Evolutionary conservation across 257 asterid genomes (phyloP), one percentile per base, ranked within the genome.

Genomic region (Jacaranda mimosifolia): DNA sequence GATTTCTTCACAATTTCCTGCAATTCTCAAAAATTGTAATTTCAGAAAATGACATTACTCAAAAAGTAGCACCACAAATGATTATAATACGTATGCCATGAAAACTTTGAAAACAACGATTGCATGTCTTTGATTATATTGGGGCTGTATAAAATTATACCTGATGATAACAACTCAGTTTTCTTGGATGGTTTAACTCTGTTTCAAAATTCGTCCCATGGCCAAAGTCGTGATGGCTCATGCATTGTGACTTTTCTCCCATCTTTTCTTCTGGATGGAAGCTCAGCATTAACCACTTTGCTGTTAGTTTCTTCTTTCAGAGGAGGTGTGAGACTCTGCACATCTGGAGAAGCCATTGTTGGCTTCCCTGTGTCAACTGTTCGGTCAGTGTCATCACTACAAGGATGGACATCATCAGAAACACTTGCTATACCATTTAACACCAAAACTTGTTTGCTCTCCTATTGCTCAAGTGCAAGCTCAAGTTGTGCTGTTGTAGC

Each of bases 401-500:
- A 45, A 39, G 19, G 19, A 4, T 6, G 42, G 14, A 48, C 39
- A 11, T 36, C 82, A 64, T 42, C 70, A n/a, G 55, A 75, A 64
- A 21, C 57, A 19, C 18, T n/a, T 12, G 36, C 11, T 53, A 21
- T 79, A 74, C 46, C 75, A 42, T 67, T 67, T 39, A 43, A 42
- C 32, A 57, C 72, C 42, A 60, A 12, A 66, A 26, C 7, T 48
- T 63, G 65, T 38, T n/a, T 26, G 68, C 3, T 55, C 18, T 77
- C 85, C 35, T 77, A 80, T 49, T 36, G 80, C 77, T 82, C 64
- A 46, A 82, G 70, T 42, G 80, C 80, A 67, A 7, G 9, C 77
- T 82, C 82, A 64, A 77, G 76, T n/a, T n/a, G n/a, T n/a, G n/a
- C n/a, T n/a, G n/a, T 42, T 77, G 81, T n/a, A 51, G 70, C 78